Evolutionary conservation across 306 rosid genomes (phyloP), one percentile per base, ranked within the genome.

Genomic region (Vicia villosa): DNA sequence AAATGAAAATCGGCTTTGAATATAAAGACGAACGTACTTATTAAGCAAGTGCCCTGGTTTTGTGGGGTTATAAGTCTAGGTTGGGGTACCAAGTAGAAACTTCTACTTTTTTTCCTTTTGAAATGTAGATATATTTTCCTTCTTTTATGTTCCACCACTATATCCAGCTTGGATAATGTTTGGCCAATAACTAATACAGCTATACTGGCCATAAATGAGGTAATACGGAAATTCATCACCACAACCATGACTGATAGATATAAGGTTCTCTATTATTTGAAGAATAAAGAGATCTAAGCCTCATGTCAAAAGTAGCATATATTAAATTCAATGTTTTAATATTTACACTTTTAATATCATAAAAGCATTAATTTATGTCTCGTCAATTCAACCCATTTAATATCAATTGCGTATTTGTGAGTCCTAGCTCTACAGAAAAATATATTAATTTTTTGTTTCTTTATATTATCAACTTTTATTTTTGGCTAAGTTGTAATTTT

Each of bases 231-330:
- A 74, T 21, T 65, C 72, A 51, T 54, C 42, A 56, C 17, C 52
- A 46, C 61, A 16, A 7, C 28, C 38, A 52, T 66, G 68, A 43
- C 36, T 56, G 24, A 66, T 22, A 50, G 77, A 12, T 74, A 52
- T 41, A 46, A 41, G 40, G 40, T 38, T 37, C 77, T 21, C 1
- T 70, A 3, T 70, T 54, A 57, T 12, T 58, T 49, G 69, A 15
- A 62, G 13, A 6, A 46, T 46, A 58, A 54, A 22, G 21, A 19
- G 13, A 58, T 14, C 21, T 37, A 24, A 43, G 38, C 9, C 38
- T 7, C 38, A 34, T 34, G 8, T 10, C 3, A 34, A 34, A 5
- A 34, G 9, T 34, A 34, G 38, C 7, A 34, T 34, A 34, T 34
- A 34, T 34, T 6, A 1, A 7, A 34, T 34, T 34, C 38, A 34